These are phyloP conservation scores for Yarrowia keelungensis DNA, from an alignment of 805 yeast genomes.

Conservation along the genomic window DNA sequence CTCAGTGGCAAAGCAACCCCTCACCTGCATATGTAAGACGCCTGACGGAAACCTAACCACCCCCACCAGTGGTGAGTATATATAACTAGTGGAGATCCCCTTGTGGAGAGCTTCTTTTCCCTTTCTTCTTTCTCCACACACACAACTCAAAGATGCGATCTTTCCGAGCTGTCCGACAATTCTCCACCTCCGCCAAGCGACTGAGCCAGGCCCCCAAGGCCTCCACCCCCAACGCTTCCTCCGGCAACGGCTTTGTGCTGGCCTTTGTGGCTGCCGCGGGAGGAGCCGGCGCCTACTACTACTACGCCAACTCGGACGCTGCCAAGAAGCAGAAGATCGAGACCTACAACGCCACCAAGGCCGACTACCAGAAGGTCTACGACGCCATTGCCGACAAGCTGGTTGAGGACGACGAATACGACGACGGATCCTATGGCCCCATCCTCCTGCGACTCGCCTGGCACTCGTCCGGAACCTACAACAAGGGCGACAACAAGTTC, in stretches of 20 bases:
- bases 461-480: constrained; percentile 85
- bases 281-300: constrained; percentile 48
- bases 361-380: constrained; percentile 76
- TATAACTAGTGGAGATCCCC: constrained; percentile 15
- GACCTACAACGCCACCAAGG: constrained; percentile 48
- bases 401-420: constrained; percentile 55
- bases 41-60: constrained; percentile 17
- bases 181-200: constrained; percentile 35
- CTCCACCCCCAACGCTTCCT: constrained; percentile 27
- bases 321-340: constrained; percentile 43
- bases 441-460: constrained; percentile 75
- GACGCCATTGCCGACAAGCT: constrained; percentile 76
- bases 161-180: constrained; percentile 34
- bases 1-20: constrained; percentile 14
- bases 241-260: constrained; percentile 37
- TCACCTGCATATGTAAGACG: constrained; percentile 30
- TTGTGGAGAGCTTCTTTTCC: background rate
- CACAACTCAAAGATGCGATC: constrained; percentile 24
- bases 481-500: constrained; percentile 54
- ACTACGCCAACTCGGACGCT: constrained; percentile 46
- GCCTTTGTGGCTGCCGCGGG: constrained; percentile 43
- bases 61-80: constrained; percentile 3
- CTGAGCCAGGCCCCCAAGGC: constrained; percentile 36
- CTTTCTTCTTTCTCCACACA: background rate
- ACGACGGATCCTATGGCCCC: constrained; percentile 76